phyloP scores from a whole-genome alignment of 345 rosid genomes.

The Clausena lansium region DNA sequence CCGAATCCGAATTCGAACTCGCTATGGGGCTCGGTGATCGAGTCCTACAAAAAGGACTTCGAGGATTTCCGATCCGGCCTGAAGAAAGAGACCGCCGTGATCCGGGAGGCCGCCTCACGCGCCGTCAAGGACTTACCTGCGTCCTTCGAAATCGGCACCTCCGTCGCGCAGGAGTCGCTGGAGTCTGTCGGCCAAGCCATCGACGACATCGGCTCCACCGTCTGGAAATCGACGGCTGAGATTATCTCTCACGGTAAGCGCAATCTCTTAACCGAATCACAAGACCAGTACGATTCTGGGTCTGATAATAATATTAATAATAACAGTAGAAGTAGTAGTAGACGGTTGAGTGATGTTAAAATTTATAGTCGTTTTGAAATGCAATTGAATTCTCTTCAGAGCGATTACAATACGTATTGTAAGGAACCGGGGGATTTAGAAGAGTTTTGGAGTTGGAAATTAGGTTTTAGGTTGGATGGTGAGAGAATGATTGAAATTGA shows the following conservation, averaged over 20 bases:
- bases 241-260: conserved; percentile 69
- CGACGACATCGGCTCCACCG: conserved; percentile 75
- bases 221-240: conserved; percentile 71
- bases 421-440: conserved; percentile 51
- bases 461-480: conserved; percentile 49
- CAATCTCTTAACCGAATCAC: conserved; percentile 26
- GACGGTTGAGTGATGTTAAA: conserved; percentile 26
- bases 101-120: conserved; percentile 69
- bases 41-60: conserved; percentile 64
- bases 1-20: conserved; percentile 7
- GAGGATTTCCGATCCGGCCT: conserved; percentile 76
- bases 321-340: not conserved
- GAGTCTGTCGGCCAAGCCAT: conserved; percentile 77
- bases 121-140: conserved; percentile 63
- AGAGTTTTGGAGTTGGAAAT: conserved; percentile 56
- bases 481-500: conserved; percentile 38
- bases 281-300: conserved; percentile 29
- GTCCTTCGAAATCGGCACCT: conserved; percentile 69
- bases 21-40: conserved; percentile 64
- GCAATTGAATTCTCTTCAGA: conserved; percentile 54
- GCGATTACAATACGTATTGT: conserved; percentile 46
- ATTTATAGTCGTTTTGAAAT: conserved; percentile 67
- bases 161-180: conserved; percentile 75
- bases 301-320: conserved; percentile 1
- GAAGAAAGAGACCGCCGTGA: conserved; percentile 61